phyloP scores from a whole-genome alignment of 371 early-diverging fungal genomes.

The Mortierella sp. region DNA sequence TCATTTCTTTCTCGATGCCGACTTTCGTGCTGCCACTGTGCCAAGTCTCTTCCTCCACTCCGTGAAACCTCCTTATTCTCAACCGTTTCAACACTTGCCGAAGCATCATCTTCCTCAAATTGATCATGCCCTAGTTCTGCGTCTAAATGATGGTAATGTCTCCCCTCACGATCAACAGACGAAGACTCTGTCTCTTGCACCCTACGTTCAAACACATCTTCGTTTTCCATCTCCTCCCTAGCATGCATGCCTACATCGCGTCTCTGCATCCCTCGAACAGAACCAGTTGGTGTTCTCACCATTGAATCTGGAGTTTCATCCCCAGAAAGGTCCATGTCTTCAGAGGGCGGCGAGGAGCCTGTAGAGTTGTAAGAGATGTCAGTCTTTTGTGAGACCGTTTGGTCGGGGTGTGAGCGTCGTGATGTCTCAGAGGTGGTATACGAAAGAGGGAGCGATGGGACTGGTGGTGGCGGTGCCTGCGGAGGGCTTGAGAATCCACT shows the following conservation, averaged over 20 bases:
- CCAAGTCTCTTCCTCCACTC: not conserved
- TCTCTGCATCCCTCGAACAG: not conserved
- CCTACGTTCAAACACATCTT: not conserved
- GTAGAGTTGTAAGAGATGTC: not conserved
- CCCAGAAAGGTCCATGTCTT: constrained; percentile 15
- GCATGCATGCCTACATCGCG: not conserved
- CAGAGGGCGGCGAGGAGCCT: constrained; percentile 13
- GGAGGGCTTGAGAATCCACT: constrained; percentile 4
- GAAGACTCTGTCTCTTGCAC: not conserved
- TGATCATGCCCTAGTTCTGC: not conserved
- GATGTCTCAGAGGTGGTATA: not conserved
- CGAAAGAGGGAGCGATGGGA: constrained; percentile 4
- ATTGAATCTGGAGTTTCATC: constrained; percentile 7
- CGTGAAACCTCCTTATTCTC: too few species aligned
- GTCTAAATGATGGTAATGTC: too few species aligned
- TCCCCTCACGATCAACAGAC: not conserved
- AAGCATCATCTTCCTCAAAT: not conserved
- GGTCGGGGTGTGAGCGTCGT: not conserved
- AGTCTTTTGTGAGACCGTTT: not conserved
- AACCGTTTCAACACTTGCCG: too few species aligned
- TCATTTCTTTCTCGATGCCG: not conserved
- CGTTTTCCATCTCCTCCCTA: constrained; percentile 3
- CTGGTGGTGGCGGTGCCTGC: constrained; percentile 16
- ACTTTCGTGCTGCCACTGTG: too few species aligned
- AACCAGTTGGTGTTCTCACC: not conserved